These are phyloP conservation scores for Aspergillus nomiae DNA, from an alignment of 2,329 filamentous ascomycete species.

Conservation along the genomic window DNA sequence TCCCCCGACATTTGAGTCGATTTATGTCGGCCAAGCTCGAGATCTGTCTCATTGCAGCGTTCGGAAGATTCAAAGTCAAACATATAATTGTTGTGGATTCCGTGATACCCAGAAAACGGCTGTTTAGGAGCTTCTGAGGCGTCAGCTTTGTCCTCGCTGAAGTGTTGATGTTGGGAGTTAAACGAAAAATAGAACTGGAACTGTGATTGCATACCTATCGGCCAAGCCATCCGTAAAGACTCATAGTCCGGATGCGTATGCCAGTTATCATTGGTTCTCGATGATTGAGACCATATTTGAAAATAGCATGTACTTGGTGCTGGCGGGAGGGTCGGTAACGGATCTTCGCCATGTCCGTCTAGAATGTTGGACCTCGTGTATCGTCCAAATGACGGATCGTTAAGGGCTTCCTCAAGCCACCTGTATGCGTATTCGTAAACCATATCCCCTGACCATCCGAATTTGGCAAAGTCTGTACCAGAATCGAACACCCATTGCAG, in stretches of 20 bases:
- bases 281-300: background rate
- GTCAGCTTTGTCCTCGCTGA: background rate
- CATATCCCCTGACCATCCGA: conserved; percentile 5
- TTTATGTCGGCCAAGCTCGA: background rate
- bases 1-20: background rate
- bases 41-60: background rate
- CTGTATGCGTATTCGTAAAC: conserved; percentile 26
- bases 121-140: background rate
- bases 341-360: conserved; percentile 19
- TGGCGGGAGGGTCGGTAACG: conserved; percentile 24
- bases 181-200: no score
- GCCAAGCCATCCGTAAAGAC: conserved; percentile 7
- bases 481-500: conserved; percentile 25
- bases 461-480: conserved; percentile 9
- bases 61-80: background rate
- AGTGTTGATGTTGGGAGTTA: no score
- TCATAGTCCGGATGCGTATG: conserved; percentile 6
- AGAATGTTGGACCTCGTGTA: conserved; percentile 14
- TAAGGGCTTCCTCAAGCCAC: conserved; percentile 19
- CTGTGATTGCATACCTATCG: background rate
- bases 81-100: background rate
- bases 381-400: conserved; percentile 15
- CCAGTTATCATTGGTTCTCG: background rate
- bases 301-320: conserved; percentile 8
- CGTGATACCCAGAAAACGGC: background rate